Conservation (phyloP, 2,329 filamentous ascomycete genomes). For the Colletotrichum sp. region DNA sequence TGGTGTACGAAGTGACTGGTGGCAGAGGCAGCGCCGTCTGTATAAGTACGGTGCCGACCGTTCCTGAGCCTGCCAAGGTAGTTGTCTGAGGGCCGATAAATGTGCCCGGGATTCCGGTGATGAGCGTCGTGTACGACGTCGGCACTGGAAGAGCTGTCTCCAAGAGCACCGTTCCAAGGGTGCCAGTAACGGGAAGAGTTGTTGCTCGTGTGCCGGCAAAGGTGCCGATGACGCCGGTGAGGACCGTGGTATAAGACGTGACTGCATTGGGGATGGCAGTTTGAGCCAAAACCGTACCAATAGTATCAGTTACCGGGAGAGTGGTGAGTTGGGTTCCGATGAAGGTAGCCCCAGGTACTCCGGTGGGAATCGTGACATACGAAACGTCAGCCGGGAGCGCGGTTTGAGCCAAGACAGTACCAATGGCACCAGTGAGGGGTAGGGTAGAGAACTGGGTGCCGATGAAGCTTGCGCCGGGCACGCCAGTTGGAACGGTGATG, state of each 20-base stretch:
- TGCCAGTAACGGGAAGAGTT: not conserved
- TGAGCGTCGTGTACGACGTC: not conserved
- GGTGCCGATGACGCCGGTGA: not conserved
- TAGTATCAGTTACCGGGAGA: not conserved
- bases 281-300: not conserved
- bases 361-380: not conserved
- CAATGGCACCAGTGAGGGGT: not conserved
- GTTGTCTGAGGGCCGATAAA: not conserved
- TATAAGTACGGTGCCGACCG: not conserved
- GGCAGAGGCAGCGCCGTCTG: not conserved
- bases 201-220: not conserved
- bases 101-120: not conserved
- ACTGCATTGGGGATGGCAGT: not conserved
- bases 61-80: not conserved
- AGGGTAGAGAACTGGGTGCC: not conserved
- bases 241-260: not conserved
- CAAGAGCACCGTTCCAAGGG: not conserved
- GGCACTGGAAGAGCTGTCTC: slow-evolving; percentile 1
- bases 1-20: not conserved
- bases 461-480: not conserved
- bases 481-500: not conserved
- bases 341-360: not conserved
- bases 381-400: not conserved
- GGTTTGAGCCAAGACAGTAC: not conserved
- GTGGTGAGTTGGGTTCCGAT: not conserved